Evolutionary conservation across 192 early-diverging fungal species (phyloP).

Genomic region (Backusella luteola): DNA sequence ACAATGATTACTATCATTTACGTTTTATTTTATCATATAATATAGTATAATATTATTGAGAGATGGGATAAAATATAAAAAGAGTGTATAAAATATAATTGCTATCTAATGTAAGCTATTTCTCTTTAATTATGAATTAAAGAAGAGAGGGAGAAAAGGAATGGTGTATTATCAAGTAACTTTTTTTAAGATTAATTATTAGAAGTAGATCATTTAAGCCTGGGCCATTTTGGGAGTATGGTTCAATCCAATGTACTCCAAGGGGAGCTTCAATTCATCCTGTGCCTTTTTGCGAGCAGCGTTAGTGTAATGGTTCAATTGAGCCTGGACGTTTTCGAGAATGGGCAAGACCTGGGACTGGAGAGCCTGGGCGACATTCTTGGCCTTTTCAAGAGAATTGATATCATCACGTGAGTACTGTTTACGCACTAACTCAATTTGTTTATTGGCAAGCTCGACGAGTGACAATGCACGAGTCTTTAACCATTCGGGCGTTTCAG

Average conservation of each 20-base stretch:
- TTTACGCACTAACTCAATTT: slow-evolving; percentile 39
- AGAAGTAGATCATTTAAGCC: background rate
- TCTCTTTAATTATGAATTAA: background rate
- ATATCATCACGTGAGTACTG: slow-evolving; percentile 46
- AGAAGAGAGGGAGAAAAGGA: background rate
- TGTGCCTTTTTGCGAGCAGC: slow-evolving; percentile 26
- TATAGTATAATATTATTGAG: background rate
- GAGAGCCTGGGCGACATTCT: slow-evolving; percentile 47
- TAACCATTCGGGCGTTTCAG: slow-evolving; percentile 44
- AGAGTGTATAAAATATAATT: background rate
- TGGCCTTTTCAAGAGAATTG: slow-evolving; percentile 52
- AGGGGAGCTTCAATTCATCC: slow-evolving; percentile 26
- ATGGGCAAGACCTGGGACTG: slow-evolving; percentile 51
- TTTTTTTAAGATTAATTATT: background rate
- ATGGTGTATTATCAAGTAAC: background rate
- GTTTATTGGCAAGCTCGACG: slow-evolving; percentile 43
- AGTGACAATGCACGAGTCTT: slow-evolving; percentile 43
- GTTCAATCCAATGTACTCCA: slow-evolving; percentile 28
- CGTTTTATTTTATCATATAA: background rate
- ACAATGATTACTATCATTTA: background rate
- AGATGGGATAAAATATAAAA: background rate
- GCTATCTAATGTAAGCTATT: background rate
- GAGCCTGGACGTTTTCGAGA: slow-evolving; percentile 40
- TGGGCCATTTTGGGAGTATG: slow-evolving; percentile 19
- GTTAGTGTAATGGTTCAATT: slow-evolving; percentile 29